phyloP scores from a whole-genome alignment of 371 early-diverging fungal genomes.

The Syncephalastrum sp. region DNA sequence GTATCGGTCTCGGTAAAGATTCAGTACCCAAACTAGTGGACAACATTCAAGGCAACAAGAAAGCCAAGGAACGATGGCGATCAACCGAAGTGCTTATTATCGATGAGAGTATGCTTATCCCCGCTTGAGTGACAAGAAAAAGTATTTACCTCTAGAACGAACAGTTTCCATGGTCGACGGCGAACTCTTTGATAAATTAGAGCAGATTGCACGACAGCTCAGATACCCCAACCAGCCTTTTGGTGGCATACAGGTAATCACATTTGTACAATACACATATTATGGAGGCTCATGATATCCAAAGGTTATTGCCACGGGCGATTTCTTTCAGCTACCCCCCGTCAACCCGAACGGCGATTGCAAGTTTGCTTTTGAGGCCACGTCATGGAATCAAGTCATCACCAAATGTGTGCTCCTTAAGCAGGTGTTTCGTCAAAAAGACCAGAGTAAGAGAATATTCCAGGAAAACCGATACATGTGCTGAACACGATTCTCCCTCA shows the following conservation, averaged over 20 bases:
- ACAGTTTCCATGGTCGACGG: constrained; percentile 90
- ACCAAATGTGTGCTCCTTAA: constrained; percentile 47
- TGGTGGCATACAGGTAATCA: constrained; percentile 83
- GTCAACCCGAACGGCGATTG: constrained; percentile 43
- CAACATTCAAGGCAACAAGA: constrained; percentile 27
- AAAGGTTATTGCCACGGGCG: constrained; percentile 79
- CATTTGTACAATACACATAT: neutral
- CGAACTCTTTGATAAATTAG: constrained; percentile 77
- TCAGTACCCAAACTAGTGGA: constrained; percentile 34
- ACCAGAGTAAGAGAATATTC: constrained; percentile 26
- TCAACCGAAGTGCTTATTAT: constrained; percentile 72
- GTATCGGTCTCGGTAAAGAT: constrained; percentile 68
- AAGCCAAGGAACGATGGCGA: constrained; percentile 57
- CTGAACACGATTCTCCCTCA: constrained; percentile 1
- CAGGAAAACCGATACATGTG: neutral
- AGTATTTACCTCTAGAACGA: neutral
- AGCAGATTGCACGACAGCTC: constrained; percentile 65
- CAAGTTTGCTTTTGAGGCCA: constrained; percentile 74
- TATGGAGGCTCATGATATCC: neutral
- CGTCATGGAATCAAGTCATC: constrained; percentile 63
- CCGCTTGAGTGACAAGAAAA: neutral
- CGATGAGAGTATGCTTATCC: constrained; percentile 74
- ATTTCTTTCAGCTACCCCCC: constrained; percentile 93
- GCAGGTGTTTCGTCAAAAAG: constrained; percentile 57
- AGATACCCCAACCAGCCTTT: constrained; percentile 59